These are phyloP conservation scores for Eucalyptus coolabah DNA, from an alignment of 345 rosid genomes.

Conservation along the genomic window DNA sequence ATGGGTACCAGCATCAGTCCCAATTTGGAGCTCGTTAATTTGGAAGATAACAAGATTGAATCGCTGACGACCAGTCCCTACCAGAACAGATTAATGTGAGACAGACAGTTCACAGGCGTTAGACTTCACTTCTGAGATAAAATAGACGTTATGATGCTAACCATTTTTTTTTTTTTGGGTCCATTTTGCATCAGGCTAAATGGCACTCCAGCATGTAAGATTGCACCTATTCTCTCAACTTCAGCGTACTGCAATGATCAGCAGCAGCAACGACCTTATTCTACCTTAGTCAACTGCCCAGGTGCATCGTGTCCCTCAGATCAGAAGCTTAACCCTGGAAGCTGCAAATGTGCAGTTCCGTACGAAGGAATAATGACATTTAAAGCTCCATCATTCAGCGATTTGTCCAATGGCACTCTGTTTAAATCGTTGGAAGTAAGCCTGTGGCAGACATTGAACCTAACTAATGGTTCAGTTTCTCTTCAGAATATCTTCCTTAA, in stretches of 20 bases:
- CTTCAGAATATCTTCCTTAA: conserved; percentile 68
- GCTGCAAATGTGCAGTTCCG: conserved; percentile 85
- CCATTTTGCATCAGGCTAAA: conserved; percentile 37
- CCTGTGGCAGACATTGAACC: conserved; percentile 54
- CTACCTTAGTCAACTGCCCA: conserved; percentile 63
- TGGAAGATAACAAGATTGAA: conserved; percentile 13
- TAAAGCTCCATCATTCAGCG: conserved; percentile 69
- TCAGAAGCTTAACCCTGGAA: conserved; percentile 77
- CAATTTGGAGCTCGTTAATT: conserved; percentile 5
- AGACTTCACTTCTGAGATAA: not conserved
- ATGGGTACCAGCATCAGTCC: conserved; percentile 1
- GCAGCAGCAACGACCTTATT: conserved; percentile 18
- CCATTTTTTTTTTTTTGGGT: not conserved
- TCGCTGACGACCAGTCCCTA: not conserved
- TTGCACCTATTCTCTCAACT: conserved; percentile 12
- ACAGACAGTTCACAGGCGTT: not conserved
- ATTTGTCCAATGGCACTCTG: conserved; percentile 36
- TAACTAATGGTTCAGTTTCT: conserved; percentile 71
- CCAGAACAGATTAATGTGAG: conserved; percentile 53
- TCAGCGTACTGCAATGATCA: not conserved
- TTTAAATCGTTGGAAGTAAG: conserved; percentile 73
- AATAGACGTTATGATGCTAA: not conserved
- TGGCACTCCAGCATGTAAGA: conserved; percentile 76
- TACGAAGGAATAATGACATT: conserved; percentile 76
- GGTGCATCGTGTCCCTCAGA: conserved; percentile 46